Percentiles rank a stretch among this genome's conserved stretches.
These are phyloP conservation scores for Lathyrus aphaca DNA, from an alignment of 306 rosid species.

Conservation along the genomic window DNA sequence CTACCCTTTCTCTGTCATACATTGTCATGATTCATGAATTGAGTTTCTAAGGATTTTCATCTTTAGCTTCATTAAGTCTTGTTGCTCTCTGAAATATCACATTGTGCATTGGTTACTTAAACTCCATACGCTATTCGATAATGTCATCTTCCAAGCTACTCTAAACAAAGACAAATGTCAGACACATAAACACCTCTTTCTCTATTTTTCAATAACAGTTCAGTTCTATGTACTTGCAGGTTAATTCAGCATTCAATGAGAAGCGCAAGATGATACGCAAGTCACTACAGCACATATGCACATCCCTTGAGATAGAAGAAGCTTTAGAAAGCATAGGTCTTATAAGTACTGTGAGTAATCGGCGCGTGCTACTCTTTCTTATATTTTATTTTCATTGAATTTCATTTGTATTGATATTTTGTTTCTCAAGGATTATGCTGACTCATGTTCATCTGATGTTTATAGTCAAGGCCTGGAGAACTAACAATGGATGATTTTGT, in stretches of 20 bases:
- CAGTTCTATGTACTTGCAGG: conserved; percentile 46
- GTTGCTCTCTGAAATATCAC: conserved; percentile 14
- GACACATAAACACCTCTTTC: neutral
- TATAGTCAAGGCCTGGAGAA: conserved; percentile 89
- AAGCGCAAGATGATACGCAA: conserved; percentile 90
- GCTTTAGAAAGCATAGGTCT: conserved; percentile 68
- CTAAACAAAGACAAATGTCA: conserved; percentile 26
- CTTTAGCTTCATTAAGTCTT: conserved; percentile 27
- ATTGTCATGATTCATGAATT: conserved; percentile 31
- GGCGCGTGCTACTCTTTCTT: neutral
- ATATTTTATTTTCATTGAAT: conserved; percentile 1
- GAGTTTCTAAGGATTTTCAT: conserved; percentile 22
- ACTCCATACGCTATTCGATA: neutral
- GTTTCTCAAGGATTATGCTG: conserved; percentile 23
- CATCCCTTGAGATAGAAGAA: conserved; percentile 68
- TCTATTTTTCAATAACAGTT: conserved; percentile 27
- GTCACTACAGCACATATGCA: conserved; percentile 80
- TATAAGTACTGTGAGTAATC: conserved; percentile 64
- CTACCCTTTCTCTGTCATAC: conserved; percentile 13
- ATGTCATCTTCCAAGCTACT: conserved; percentile 15
- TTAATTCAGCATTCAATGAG: conserved; percentile 86
- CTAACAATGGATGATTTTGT: conserved; percentile 72
- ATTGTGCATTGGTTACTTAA: conserved; percentile 10
- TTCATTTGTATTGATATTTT: conserved; percentile 17
- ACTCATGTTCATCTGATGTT: conserved; percentile 12